phyloP scores from a whole-genome alignment of 305 asterid genomes.

The Andrographis paniculata region DNA sequence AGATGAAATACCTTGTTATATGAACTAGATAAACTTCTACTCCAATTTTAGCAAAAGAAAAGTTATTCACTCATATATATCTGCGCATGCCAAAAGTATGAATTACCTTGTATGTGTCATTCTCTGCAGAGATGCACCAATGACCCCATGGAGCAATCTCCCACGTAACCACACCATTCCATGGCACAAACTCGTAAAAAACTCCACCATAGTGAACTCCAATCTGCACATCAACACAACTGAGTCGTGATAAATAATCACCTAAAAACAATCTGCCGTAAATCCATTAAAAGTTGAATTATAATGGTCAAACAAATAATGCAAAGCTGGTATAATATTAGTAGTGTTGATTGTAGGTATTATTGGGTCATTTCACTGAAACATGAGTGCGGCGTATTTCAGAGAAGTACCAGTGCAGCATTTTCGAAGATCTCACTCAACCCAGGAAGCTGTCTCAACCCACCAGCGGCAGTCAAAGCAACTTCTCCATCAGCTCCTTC shows the following conservation, averaged over 20 bases:
- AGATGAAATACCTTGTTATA: slow-evolving; percentile 10
- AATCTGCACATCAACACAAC: slow-evolving; percentile 39
- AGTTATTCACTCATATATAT: too few relatives aligned
- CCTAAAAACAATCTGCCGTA: too few relatives aligned
- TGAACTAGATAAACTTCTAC: background rate
- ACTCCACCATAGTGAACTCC: slow-evolving; percentile 78
- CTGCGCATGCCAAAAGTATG: slow-evolving; percentile 1
- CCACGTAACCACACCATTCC: slow-evolving; percentile 87
- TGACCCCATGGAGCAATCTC: slow-evolving; percentile 84
- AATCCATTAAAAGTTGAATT: background rate
- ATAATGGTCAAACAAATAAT: background rate
- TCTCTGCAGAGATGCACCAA: slow-evolving; percentile 81
- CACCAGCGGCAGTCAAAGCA: slow-evolving; percentile 79
- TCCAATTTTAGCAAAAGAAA: background rate
- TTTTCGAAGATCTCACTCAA: slow-evolving; percentile 54
- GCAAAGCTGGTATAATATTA: too few relatives aligned
- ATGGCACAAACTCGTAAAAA: slow-evolving; percentile 85
- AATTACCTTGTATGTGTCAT: slow-evolving; percentile 56
- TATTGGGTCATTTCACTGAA: background rate
- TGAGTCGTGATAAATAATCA: too few relatives aligned
- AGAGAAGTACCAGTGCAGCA: slow-evolving; percentile 72
- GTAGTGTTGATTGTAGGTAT: too few relatives aligned
- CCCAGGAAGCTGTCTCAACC: slow-evolving; percentile 82
- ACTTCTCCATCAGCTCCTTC: slow-evolving; percentile 86
- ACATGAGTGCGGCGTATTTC: slow-evolving; percentile 11